Base-by-base conservation (phyloP, 1,139 yeast species). In the Yamadazyma pseudoaaseri region DNA sequence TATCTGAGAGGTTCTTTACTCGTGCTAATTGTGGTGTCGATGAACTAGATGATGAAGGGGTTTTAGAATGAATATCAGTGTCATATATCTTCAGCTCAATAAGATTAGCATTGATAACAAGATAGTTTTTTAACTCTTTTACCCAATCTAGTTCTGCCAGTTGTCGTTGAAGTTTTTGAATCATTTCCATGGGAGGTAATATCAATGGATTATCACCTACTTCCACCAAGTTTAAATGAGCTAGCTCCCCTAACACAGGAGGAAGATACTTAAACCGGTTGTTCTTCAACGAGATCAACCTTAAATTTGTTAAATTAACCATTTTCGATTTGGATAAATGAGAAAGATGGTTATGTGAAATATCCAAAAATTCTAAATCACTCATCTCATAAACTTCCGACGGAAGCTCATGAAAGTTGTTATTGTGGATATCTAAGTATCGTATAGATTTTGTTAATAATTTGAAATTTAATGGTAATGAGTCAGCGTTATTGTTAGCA, bases 361-460 rank as follows among this genome's bases (percentile, higher is more conserved):
- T 57, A 54, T 86, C 95, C 31, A 86, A 59, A 33, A 81, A 79
- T 47, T 83, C 90, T 37, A 86, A 60, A 6, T 58, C 62, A 9
- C 12, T 14, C 13, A 48, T 38, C 35, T 57, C 71, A 50, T 42
- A 62, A 41, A 58, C 45, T 29, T 69, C 66, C 2, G 50, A 43
- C 1, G 94, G 89, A 33, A 86, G 70, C 31, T 60, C 67, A 3
- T 64, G 44, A 27, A 86, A 65, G 30, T 60, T 54, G 52, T 86
- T 86, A 42, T 71, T 68, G 47, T 84, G 83, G 30, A 86, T 61
- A 52, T 86, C 92, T 39, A 86, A 60, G 46, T 81, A 83, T 34
- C 76, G 65, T 37, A 85, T 58, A 33, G 64, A 60, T 16, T 38
- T 40, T n/a, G 71, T 52, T 42, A 84, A 59, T 18, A 58, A 53